Percentiles rank a stretch among this genome's conserved stretches.
Evolutionary conservation across 1,284 basidiomycete species (phyloP).

Genomic region (Trichosporon asahii): DNA sequence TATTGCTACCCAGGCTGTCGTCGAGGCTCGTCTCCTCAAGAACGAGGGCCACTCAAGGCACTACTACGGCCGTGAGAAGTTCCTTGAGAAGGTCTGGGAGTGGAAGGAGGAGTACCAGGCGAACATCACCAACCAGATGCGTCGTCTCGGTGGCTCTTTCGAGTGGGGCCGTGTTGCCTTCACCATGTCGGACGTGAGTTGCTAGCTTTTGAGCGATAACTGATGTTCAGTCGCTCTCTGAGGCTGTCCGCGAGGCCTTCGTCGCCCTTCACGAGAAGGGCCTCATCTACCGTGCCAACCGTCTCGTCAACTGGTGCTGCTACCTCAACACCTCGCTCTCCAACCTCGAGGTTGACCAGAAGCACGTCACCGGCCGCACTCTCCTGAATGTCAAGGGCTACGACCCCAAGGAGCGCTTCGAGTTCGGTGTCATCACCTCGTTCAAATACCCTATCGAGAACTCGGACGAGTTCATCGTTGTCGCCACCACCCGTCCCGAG

Average conservation of each 20-base stretch:
- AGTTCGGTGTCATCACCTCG: slow-evolving; percentile 94
- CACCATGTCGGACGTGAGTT: slow-evolving; percentile 82
- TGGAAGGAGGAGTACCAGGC: slow-evolving; percentile 99
- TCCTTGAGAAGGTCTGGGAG: slow-evolving; percentile 86
- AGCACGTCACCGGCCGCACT: slow-evolving; percentile 83
- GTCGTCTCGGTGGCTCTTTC: slow-evolving; percentile 85
- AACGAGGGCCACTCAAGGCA: slow-evolving; percentile 78
- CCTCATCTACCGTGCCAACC: slow-evolving; percentile 91
- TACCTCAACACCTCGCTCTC: slow-evolving; percentile 93
- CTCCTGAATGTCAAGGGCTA: slow-evolving; percentile 91
- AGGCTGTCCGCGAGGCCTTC: slow-evolving; percentile 89
- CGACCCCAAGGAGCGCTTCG: slow-evolving; percentile 87
- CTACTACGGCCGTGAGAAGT: slow-evolving; percentile 89
- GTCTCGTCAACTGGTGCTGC: slow-evolving; percentile 98
- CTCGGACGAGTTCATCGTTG: slow-evolving; percentile 81
- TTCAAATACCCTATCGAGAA: slow-evolving; percentile 87
- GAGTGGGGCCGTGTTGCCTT: slow-evolving; percentile 94
- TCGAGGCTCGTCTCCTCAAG: slow-evolving; percentile 90
- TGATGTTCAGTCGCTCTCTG: slow-evolving; percentile 62
- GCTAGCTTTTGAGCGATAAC: background rate
- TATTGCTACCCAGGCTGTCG: slow-evolving; percentile 97
- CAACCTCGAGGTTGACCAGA: slow-evolving; percentile 96
- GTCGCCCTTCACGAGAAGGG: slow-evolving; percentile 89
- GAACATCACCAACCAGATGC: slow-evolving; percentile 85
- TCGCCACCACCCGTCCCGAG: slow-evolving; percentile 97